These are phyloP conservation scores for Sporopachydermia quercuum DNA, from an alignment of 805 yeast genomes.

Conservation along the genomic window DNA sequence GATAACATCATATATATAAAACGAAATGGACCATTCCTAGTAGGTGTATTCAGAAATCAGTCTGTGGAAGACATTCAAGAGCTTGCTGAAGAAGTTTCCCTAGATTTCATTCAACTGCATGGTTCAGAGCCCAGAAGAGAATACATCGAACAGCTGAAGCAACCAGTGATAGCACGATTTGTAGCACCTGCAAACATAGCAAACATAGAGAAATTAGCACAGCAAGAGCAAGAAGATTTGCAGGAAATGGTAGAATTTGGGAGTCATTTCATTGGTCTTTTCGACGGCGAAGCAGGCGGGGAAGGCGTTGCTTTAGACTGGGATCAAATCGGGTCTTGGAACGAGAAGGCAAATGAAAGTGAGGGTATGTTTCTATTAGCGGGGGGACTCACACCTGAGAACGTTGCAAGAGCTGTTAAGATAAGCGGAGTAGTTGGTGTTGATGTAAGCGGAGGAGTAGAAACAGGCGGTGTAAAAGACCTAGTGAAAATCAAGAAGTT, in stretches of 20 bases:
- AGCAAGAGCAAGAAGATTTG: constrained; percentile 6
- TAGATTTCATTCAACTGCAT: constrained; percentile 82
- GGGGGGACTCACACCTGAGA: constrained; percentile 76
- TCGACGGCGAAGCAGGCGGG: constrained; percentile 88
- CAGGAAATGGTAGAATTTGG: constrained; percentile 13
- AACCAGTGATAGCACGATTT: constrained; percentile 63
- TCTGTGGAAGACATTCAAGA: constrained; percentile 41
- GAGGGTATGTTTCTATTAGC: constrained; percentile 49
- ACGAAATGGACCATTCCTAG: constrained; percentile 48
- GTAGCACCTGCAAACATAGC: constrained; percentile 38
- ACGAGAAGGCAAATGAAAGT: constrained; percentile 16
- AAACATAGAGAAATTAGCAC: constrained; percentile 18
- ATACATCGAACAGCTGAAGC: constrained; percentile 22
- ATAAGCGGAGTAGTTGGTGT: constrained; percentile 64
- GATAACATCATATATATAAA: not conserved
- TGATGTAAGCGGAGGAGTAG: constrained; percentile 95
- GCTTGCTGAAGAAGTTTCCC: constrained; percentile 24
- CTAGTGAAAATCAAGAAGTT: constrained; percentile 42
- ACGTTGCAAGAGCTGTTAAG: constrained; percentile 39
- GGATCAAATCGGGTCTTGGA: constrained; percentile 32
- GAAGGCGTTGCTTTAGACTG: constrained; percentile 77
- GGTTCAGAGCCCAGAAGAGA: constrained; percentile 50
- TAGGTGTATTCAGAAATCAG: constrained; percentile 88
- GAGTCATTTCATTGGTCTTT: constrained; percentile 40
- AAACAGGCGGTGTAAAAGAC: constrained; percentile 65